These are phyloP conservation scores for Trypanosoma mega DNA, from an alignment of 208 protist species.

Conservation along the genomic window DNA sequence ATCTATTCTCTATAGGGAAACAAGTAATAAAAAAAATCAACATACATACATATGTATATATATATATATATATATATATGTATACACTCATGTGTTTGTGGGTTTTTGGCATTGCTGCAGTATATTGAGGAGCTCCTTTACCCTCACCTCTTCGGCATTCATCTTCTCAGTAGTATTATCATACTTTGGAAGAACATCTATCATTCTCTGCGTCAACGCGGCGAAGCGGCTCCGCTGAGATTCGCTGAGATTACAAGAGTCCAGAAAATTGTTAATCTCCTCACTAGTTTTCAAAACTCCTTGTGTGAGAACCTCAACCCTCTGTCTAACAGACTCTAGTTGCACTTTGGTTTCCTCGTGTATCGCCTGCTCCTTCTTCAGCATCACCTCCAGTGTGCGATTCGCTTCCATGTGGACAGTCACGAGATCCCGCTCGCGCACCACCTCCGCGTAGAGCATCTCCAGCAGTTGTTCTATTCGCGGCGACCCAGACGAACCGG, in stretches of 20 bases:
- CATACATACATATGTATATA: constrained; percentile 8
- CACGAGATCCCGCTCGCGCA: constrained; percentile 54
- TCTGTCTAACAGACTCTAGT: constrained; percentile 31
- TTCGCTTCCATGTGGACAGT: constrained; percentile 68
- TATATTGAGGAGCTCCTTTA: constrained; percentile 22
- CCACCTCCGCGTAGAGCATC: constrained; percentile 61
- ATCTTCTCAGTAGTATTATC: not conserved
- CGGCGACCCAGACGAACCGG: constrained; percentile 19
- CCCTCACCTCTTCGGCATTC: constrained; percentile 7
- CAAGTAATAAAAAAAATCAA: no score
- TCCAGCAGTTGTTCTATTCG: constrained; percentile 70
- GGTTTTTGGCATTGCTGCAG: constrained; percentile 22
- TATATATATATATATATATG: constrained; percentile 8
- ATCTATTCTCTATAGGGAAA: no score
- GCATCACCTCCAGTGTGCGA: constrained; percentile 59
- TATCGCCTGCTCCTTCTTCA: constrained; percentile 54
- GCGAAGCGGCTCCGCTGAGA: constrained; percentile 14
- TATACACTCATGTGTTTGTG: not conserved
- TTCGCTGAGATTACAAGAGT: constrained; percentile 16
- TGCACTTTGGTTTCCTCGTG: constrained; percentile 41
- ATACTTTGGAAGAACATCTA: constrained; percentile 9
- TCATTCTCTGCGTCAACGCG: constrained; percentile 14
- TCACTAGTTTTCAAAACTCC: constrained; percentile 20
- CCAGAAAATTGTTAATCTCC: constrained; percentile 22
- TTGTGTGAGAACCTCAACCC: constrained; percentile 10